Base-by-base conservation (phyloP, 257 asterid species). In the Jasminum sambac region DNA sequence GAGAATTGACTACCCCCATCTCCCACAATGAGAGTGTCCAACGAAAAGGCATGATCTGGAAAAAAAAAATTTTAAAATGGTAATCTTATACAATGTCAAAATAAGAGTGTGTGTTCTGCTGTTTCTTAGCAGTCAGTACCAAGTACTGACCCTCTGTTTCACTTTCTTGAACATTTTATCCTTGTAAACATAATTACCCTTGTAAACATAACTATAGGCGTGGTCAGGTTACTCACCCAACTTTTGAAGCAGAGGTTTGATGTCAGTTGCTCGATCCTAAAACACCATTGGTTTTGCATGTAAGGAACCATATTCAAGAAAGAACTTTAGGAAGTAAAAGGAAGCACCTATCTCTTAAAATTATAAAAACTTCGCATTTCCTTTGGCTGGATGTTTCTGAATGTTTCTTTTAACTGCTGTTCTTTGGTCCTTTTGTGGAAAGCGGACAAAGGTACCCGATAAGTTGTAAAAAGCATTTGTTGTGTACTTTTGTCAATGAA, bases 21-120 rank as follows among this genome's bases (percentile, higher is more conserved):
- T 68, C 98, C 98, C 74, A 89, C 88, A 79, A 93, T 72, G 59
- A 80, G 76, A 12, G 96, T 93, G 69, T 83, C 95, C 48, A 50
- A 65, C 23, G 96, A 52, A 67, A 93, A 87, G 67, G 90, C 87
- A 75, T 72, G 82, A 70, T 90, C 98, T 90, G 80, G 70, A 58
- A 76, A 79, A 72, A 66, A 66, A 65, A 13, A 24, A 26, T 42
- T 63, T 63, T 69, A 26, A 69, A 41, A 67, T 3, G 43, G 63
- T 21, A 2, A 58, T 42, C 67, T 43, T 34, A 62, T 41, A 24
- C 55, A 61, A 59, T 46, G 72, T 40, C 25, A 70, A 50, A 30
- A 61, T 46, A 8, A 67, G 14, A 71, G 16, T 19, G 13, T 46
- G 63, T 69, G 64, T 42, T 30, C 62, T 4, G n/a, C 14, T 55